Percentiles rank a stretch among this genome's conserved stretches.
Evolutionary conservation across 192 early-diverging fungal genomes (phyloP).

Genomic region (Coemansia umbellata): DNA sequence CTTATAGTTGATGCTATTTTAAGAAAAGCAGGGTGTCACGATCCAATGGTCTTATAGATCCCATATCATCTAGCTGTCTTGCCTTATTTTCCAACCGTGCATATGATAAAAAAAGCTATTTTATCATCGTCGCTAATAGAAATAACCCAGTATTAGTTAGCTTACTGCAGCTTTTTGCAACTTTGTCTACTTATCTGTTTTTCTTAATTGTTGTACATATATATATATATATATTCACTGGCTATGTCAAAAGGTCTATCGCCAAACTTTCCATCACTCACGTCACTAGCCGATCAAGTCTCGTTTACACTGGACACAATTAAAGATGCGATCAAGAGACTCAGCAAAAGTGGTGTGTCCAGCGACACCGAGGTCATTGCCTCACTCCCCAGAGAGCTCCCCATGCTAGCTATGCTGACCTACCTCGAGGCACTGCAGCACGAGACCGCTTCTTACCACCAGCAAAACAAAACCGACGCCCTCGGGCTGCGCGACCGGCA

Average conservation of each 20-base stretch:
- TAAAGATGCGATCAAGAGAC: slow-evolving; percentile 11
- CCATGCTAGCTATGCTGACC: slow-evolving; percentile 3
- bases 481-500: slow-evolving; percentile 39
- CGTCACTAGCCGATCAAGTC: slow-evolving; percentile 5
- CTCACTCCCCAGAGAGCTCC: slow-evolving; percentile 2
- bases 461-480: slow-evolving; percentile 5
- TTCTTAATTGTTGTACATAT: too few relatives aligned
- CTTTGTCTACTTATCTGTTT: too few relatives aligned
- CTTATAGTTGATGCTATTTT: too few relatives aligned
- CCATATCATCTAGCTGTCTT: too few relatives aligned
- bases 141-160: too few relatives aligned
- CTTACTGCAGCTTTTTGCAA: too few relatives aligned
- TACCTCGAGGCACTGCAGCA: slow-evolving; percentile 15
- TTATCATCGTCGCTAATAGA: too few relatives aligned
- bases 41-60: too few relatives aligned
- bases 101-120: too few relatives aligned
- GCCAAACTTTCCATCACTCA: slow-evolving; percentile 22
- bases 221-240: too few relatives aligned
- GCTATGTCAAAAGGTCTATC: slow-evolving; percentile 7
- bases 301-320: slow-evolving; percentile 3
- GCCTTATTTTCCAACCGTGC: too few relatives aligned
- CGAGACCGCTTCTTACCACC: slow-evolving; percentile 2
- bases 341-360: slow-evolving; percentile 41
- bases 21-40: too few relatives aligned
- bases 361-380: slow-evolving; percentile 14